Conservation (phyloP, 768 basidiomycete species). For the Gloeopeniophorella convolvens region DNA sequence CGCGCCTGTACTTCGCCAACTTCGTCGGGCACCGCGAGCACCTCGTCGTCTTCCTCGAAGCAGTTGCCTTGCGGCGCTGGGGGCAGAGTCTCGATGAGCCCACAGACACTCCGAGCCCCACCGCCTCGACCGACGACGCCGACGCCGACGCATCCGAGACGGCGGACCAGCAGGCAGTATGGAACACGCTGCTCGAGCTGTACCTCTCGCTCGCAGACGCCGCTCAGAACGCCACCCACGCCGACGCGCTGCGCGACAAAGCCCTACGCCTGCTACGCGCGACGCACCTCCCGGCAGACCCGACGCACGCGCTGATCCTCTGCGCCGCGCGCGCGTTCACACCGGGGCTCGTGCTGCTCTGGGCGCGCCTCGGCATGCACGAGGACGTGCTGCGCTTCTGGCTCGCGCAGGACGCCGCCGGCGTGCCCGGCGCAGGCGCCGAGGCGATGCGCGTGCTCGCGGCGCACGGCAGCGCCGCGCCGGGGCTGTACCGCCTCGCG, state of each 20-base stretch:
- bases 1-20: constrained; percentile 85
- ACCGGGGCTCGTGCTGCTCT: constrained; percentile 78
- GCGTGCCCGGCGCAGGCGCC: constrained; percentile 32
- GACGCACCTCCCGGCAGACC: constrained; percentile 64
- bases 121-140: constrained; percentile 20
- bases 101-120: constrained; percentile 15
- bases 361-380: constrained; percentile 94
- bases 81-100: constrained; percentile 54
- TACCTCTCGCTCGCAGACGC: constrained; percentile 61
- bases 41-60: constrained; percentile 85
- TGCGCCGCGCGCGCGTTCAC: constrained; percentile 83
- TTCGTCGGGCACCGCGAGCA: constrained; percentile 84
- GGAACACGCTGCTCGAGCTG: constrained; percentile 94
- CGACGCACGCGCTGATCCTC: constrained; percentile 88
- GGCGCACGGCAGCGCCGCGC: constrained; percentile 63
- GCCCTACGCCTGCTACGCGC: constrained; percentile 67
- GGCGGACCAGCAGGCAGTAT: constrained; percentile 74
- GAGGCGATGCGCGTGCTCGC: constrained; percentile 65
- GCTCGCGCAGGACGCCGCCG: constrained; percentile 63
- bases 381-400: constrained; percentile 92
- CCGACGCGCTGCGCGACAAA: constrained; percentile 43
- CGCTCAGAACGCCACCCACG: constrained; percentile 18
- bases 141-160: constrained; percentile 40
- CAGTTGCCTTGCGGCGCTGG: constrained; percentile 76
- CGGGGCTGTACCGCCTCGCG: constrained; percentile 80